These are phyloP conservation scores for Sporothrix pallida DNA, from an alignment of 2,329 filamentous ascomycete genomes.

Conservation along the genomic window DNA sequence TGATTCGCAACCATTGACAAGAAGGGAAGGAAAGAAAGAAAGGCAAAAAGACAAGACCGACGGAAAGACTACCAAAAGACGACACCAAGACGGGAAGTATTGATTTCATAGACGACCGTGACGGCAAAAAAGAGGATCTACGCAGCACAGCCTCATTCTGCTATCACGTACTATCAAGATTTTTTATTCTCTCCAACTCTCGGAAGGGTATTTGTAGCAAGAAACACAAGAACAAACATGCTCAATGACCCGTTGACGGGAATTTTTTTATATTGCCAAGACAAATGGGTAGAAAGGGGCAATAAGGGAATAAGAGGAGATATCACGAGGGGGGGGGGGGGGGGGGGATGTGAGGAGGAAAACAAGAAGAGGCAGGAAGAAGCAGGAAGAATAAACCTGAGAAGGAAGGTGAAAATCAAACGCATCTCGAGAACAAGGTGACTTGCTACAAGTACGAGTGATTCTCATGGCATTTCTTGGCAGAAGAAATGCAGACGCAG, in stretches of 20 bases:
- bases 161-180: background rate
- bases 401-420: conserved; percentile 10
- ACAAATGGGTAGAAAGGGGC: background rate
- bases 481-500: no score
- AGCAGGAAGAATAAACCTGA: no score
- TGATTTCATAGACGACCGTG: background rate
- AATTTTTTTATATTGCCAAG: conserved; percentile 20
- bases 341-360: background rate
- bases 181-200: background rate
- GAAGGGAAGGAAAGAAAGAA: background rate
- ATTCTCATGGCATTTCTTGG: background rate
- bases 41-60: background rate
- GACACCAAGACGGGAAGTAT: no score
- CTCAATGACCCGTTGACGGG: background rate
- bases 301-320: background rate
- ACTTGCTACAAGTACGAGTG: background rate
- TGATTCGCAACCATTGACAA: background rate
- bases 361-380: no score
- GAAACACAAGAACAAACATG: background rate
- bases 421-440: background rate
- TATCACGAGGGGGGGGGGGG: background rate
- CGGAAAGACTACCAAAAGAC: background rate
- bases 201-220: no score
- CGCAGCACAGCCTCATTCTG: conserved; percentile 15
- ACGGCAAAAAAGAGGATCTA: conserved; percentile 15